These are phyloP conservation scores for Boletus reticuloceps DNA, from an alignment of 768 basidiomycete species.

Conservation along the genomic window DNA sequence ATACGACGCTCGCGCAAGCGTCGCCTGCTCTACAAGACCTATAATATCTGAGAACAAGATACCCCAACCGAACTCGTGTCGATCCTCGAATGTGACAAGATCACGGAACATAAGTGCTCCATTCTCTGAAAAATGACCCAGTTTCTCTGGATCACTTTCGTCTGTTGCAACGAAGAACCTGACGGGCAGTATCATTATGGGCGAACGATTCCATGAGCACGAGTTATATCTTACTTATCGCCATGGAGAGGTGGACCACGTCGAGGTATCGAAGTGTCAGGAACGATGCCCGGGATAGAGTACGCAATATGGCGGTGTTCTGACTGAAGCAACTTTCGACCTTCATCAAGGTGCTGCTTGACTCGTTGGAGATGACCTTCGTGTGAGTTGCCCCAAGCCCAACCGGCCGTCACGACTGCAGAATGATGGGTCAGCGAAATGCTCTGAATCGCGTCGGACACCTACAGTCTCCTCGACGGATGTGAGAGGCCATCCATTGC, in stretches of 20 bases:
- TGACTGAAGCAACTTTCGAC: constrained; percentile 26
- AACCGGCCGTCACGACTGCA: constrained; percentile 27
- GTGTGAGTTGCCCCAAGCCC: constrained; percentile 33
- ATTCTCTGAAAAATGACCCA: constrained; percentile 28
- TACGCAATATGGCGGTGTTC: constrained; percentile 13
- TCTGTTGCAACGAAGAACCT: constrained; percentile 37
- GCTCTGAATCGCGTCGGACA: not conserved
- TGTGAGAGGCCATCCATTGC: constrained; percentile 38
- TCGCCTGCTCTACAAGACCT: constrained; percentile 40
- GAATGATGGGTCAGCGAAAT: not conserved
- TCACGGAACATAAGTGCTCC: constrained; percentile 39
- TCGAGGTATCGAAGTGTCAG: constrained; percentile 8
- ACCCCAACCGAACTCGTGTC: constrained; percentile 38
- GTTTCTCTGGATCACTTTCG: constrained; percentile 33
- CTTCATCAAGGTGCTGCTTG: constrained; percentile 27
- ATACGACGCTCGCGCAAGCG: constrained; percentile 34
- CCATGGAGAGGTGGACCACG: constrained; percentile 15
- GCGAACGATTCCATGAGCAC: not conserved
- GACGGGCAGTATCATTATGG: not conserved
- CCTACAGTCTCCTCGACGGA: constrained; percentile 40
- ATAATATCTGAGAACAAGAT: constrained; percentile 39
- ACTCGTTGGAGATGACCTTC: constrained; percentile 34
- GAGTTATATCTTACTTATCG: constrained; percentile 14
- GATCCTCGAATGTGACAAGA: constrained; percentile 39
- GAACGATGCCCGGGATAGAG: constrained; percentile 14